Conservation (phyloP, 2,329 filamentous ascomycete genomes). For the Geosmithia flava region DNA sequence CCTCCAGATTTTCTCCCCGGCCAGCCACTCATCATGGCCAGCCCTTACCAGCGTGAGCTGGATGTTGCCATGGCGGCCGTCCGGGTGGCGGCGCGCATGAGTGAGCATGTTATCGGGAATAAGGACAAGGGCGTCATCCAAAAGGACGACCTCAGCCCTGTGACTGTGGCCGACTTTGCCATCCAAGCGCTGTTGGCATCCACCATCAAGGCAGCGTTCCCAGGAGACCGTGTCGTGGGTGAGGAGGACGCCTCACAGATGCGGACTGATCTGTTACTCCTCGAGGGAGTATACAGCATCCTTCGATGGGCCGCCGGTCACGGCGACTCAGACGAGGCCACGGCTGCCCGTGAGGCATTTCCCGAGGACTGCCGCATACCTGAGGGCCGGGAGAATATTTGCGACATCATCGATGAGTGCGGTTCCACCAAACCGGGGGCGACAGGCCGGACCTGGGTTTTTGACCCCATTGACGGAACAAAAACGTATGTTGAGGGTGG, state of each 20-base stretch:
- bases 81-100: conserved; percentile 33
- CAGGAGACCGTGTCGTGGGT: conserved; percentile 37
- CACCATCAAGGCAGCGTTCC: conserved; percentile 36
- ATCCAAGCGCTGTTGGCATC: conserved; percentile 42
- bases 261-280: conserved; percentile 25
- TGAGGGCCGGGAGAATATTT: conserved; percentile 29
- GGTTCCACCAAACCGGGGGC: conserved; percentile 23
- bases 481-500: conserved; percentile 41
- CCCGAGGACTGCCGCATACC: conserved; percentile 15
- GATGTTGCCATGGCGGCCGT: conserved; percentile 27
- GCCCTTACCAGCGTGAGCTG: conserved; percentile 27
- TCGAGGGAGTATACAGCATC: conserved; percentile 34
- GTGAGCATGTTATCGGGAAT: conserved; percentile 31
- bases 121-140: conserved; percentile 36
- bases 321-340: conserved; percentile 11
- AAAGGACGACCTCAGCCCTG: conserved; percentile 43
- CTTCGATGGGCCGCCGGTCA: conserved; percentile 16
- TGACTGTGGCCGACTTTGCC: conserved; percentile 48
- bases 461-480: conserved; percentile 50
- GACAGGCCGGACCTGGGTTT: conserved; percentile 38
- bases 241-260: conserved; percentile 41
- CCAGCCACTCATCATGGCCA: conserved; percentile 22
- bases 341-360: conserved; percentile 12
- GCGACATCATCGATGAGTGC: conserved; percentile 40
- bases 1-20: neutral